phyloP scores from a whole-genome alignment of 768 basidiomycete species.

The Psilocybe cubensis region DNA sequence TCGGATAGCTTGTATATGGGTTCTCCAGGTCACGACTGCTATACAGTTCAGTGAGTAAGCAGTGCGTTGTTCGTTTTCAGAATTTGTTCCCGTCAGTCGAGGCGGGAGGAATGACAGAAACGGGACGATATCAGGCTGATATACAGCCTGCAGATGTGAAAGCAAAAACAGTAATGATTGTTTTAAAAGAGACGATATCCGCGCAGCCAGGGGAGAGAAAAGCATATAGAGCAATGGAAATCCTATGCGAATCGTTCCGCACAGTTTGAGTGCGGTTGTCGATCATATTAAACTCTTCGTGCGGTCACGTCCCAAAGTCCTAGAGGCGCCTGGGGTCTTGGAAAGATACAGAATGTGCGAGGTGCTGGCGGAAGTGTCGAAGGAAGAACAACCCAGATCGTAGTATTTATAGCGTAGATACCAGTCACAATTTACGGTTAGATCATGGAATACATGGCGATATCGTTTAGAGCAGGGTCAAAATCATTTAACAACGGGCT shows the following conservation, averaged over 20 bases:
- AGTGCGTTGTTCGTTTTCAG: slow-evolving; percentile 10
- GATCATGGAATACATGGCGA: no score
- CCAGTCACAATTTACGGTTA: no score
- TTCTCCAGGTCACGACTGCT: slow-evolving; percentile 15
- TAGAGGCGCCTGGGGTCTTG: no score
- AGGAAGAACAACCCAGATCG: slow-evolving; percentile 21
- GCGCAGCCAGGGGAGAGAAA: slow-evolving; percentile 17
- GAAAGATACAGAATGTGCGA: slow-evolving; percentile 20
- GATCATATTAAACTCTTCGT: no score
- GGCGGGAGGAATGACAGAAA: slow-evolving; percentile 14
- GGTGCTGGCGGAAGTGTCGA: slow-evolving; percentile 12
- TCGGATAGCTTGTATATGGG: no score
- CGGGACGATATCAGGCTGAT: neutral
- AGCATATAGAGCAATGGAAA: slow-evolving; percentile 10
- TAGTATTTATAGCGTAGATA: slow-evolving; percentile 12
- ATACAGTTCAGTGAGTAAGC: slow-evolving; percentile 9
- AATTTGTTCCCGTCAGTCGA: slow-evolving; percentile 17
- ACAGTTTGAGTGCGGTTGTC: no score
- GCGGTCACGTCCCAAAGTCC: no score
- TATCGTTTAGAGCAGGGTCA: no score
- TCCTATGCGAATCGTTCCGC: no score
- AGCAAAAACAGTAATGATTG: slow-evolving; percentile 19
- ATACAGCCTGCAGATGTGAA: slow-evolving; percentile 17
- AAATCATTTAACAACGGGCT: no score
- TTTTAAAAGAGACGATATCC: slow-evolving; percentile 19